Evolutionary conservation across 2,329 filamentous ascomycete genomes (phyloP), one percentile per base, ranked within the genome.

Genomic region (Paecilomyces variotii): DNA sequence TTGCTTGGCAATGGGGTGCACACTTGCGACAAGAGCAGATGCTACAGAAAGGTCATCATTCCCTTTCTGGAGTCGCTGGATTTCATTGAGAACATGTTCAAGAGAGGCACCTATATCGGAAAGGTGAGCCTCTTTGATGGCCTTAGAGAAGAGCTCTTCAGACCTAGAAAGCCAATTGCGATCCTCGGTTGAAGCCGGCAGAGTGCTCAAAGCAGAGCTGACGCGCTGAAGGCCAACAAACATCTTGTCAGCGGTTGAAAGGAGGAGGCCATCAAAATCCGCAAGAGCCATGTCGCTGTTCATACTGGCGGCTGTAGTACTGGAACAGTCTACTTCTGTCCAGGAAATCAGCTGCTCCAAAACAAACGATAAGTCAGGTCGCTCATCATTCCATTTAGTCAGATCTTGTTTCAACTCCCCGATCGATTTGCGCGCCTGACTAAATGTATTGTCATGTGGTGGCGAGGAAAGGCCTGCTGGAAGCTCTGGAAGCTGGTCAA

Each of bases 161-260:
- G 84, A 78, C 52, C 79, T 79, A 1, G 83, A 71, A 7, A 92
- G 72, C 85, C 89, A 91, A 1, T 81, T 78, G 0, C 78, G 66
- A 51, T 88, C 84, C 34, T 90, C 85, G 1, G 79, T 78, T 1
- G 86, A 83, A 3, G 74, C 70, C 1, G 87, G 85, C 1, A 87
- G 74, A 2, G 78, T 77, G 10, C 77, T 73, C 7, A 84, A 75
- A 2, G 80, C 75, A 60, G 83, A 83, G 59, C 84, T 83, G 53
- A 88, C 81, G 62, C 87, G 84, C 71, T 97, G 91, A 54, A 96
- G 81, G 0, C 89, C 87, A 35, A 93, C 88, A 1, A 97, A 84
- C 28, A 93, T 83, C 55, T 84, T 84, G 72, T 96, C 89, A 53
- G 87, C 83, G n/a, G 88, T 78, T 0, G 74, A 82, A 39, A 89